phyloP scores from a whole-genome alignment of 495 filamentous ascomycete genomes.

The Aspergillus avenaceus region DNA sequence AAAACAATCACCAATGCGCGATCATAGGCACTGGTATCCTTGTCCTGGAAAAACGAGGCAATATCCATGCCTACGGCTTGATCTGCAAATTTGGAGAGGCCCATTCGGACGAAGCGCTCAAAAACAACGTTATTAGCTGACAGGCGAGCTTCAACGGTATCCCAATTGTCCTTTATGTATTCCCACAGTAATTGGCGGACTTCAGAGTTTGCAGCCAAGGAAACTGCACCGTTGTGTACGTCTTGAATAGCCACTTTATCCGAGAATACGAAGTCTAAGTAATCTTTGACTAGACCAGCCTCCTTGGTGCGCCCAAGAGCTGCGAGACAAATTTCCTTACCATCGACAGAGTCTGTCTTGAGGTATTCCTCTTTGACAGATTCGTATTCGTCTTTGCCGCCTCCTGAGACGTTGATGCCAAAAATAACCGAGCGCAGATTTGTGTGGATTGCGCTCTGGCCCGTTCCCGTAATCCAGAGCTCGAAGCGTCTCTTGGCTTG shows the following conservation, averaged over 20 bases:
- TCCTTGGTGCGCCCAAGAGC: constrained; percentile 73
- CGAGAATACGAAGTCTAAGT: constrained; percentile 77
- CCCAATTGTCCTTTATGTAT: constrained; percentile 79
- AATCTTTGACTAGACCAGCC: constrained; percentile 60
- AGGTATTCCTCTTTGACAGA: constrained; percentile 79
- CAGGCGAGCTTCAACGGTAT: constrained; percentile 58
- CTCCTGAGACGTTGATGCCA: constrained; percentile 67
- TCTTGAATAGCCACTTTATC: constrained; percentile 75
- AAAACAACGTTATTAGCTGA: constrained; percentile 79
- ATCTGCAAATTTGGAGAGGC: constrained; percentile 72
- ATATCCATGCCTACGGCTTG: constrained; percentile 70
- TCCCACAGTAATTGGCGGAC: constrained; percentile 73
- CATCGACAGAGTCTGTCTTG: constrained; percentile 77
- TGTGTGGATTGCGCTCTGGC: constrained; percentile 68
- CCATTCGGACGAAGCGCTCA: constrained; percentile 78
- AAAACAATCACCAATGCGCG: constrained; percentile 72
- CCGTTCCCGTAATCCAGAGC: constrained; percentile 61
- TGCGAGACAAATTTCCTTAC: constrained; percentile 77
- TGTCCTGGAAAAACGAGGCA: constrained; percentile 72
- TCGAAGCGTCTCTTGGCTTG: constrained; percentile 75
- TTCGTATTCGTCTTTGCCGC: constrained; percentile 62
- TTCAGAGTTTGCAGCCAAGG: constrained; percentile 66
- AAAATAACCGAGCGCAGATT: constrained; percentile 77
- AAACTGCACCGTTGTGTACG: constrained; percentile 71
- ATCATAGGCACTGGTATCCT: constrained; percentile 76